Evolutionary conservation across 1,284 basidiomycete genomes (phyloP).

Genomic region (Boletellus deceptivus): DNA sequence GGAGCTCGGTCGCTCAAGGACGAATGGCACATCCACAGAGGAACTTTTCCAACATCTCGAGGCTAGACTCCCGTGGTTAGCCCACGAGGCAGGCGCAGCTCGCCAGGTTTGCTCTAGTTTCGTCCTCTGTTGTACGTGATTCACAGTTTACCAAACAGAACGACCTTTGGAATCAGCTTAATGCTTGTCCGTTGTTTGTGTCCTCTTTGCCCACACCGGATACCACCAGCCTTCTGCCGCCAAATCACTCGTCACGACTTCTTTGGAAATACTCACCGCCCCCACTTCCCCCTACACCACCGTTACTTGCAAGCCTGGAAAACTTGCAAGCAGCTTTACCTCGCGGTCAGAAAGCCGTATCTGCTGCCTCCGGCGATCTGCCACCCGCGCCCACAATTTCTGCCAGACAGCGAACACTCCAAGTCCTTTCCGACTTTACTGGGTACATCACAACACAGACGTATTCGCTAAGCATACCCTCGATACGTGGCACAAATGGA

Average conservation of each 20-base stretch:
- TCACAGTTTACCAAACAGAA: slow-evolving; percentile 38
- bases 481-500: slow-evolving; percentile 14
- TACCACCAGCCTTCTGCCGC: slow-evolving; percentile 2
- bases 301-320: slow-evolving; percentile 46
- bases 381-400: slow-evolving; percentile 24
- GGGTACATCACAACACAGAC: slow-evolving; percentile 53
- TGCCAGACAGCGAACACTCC: slow-evolving; percentile 44
- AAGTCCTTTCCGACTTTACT: slow-evolving; percentile 49
- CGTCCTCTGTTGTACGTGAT: background rate
- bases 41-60: slow-evolving; percentile 59
- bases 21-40: slow-evolving; percentile 47
- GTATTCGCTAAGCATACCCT: slow-evolving; percentile 34
- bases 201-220: slow-evolving; percentile 19
- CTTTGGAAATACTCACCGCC: slow-evolving; percentile 56
- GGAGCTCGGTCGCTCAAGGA: slow-evolving; percentile 44
- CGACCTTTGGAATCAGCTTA: slow-evolving; percentile 59
- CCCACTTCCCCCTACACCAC: slow-evolving; percentile 38
- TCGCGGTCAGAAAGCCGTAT: slow-evolving; percentile 26
- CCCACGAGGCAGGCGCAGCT: slow-evolving; percentile 40
- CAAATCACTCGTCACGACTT: slow-evolving; percentile 31
- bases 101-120: slow-evolving; percentile 47
- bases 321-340: slow-evolving; percentile 47
- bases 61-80: slow-evolving; percentile 54
- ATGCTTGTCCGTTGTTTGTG: slow-evolving; percentile 50
- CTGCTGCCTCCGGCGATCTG: slow-evolving; percentile 31